phyloP scores from a whole-genome alignment of 345 rosid genomes.

The Stellera chamaejasme region DNA sequence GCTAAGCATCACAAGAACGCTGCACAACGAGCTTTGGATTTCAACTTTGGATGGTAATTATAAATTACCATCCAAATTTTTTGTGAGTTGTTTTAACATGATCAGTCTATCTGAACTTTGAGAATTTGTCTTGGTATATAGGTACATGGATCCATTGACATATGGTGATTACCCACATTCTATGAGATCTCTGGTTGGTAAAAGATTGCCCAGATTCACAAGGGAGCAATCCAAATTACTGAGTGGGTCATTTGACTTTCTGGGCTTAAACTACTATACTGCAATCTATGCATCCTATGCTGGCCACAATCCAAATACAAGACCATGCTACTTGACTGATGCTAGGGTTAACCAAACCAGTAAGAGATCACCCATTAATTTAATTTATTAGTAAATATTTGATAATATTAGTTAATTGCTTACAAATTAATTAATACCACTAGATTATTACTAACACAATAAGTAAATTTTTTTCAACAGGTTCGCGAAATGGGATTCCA shows the following conservation, averaged over 20 bases:
- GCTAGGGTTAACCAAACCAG: conserved; percentile 14
- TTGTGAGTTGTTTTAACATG: too few relatives aligned
- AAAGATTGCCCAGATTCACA: conserved; percentile 46
- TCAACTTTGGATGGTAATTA: conserved; percentile 37
- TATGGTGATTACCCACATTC: conserved; percentile 39
- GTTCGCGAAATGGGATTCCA: conserved; percentile 8
- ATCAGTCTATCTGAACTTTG: background rate
- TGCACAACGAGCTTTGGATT: conserved; percentile 28
- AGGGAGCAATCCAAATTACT: conserved; percentile 37
- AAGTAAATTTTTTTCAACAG: background rate
- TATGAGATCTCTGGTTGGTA: conserved; percentile 28
- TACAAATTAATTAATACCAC: too few relatives aligned
- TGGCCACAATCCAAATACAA: background rate
- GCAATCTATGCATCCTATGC: conserved; percentile 26
- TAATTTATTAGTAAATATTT: too few relatives aligned
- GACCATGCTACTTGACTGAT: conserved; percentile 27
- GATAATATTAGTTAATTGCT: too few relatives aligned
- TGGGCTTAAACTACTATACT: conserved; percentile 53
- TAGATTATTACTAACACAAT: too few relatives aligned
- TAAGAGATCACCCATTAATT: conserved; percentile 1
- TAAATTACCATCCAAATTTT: too few relatives aligned
- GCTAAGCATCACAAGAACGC: conserved; percentile 22
- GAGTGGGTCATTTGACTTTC: conserved; percentile 44
- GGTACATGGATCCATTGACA: conserved; percentile 33
- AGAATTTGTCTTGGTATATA: background rate